Base-by-base conservation (phyloP, 2,329 filamentous ascomycete genomes). In the Leptodontidium sp. region DNA sequence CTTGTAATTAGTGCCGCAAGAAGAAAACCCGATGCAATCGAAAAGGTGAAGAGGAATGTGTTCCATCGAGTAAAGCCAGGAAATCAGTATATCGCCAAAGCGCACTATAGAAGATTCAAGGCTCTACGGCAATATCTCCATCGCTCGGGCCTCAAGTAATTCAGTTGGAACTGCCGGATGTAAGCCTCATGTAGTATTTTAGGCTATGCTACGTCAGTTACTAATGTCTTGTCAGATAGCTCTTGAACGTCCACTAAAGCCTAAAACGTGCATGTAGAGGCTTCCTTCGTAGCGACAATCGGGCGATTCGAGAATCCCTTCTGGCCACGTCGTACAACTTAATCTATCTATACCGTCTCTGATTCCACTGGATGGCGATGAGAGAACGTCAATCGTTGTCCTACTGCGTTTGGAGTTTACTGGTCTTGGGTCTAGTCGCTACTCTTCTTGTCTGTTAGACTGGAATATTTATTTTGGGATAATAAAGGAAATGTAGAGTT, bases 241-340 rank as follows among this genome's bases (percentile, higher is more conserved):
- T 26, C n/a, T 50, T 50, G 47, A 50, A 50, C 47, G 47, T 50
- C 47, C 47, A 50, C 47, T n/a, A 50, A 50, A 50, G 47, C n/a
- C 47, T 50, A 50, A 26, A 50, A 50, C 21, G 47, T 50, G 21
- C 21, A 50, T 26, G 21, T 50, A 50, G 47, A 50, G 47, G 26
- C 26, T 26, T n/a, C 47, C 47, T 50, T n/a, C 47, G n/a, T 50
- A 50, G 47, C 47, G 21, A 50, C 47, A 50, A 50, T 50, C 47
- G 47, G 26, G n/a, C 47, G 26, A 50, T 26, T 50, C 47, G 47
- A 50, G 21, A 50, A 35, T 35, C 32, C 32, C 45, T n/a, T 49
- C 45, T 21, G 45, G 17, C 17, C 45, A 49, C 45, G 15, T n/a
- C 45, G 45, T 49, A 49, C 45, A 49, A 49, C 45, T 49, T 49